Percentiles rank a stretch among this genome's conserved stretches.
Evolutionary conservation across 305 asterid genomes (phyloP).

Genomic region (Fraxinus sp.): DNA sequence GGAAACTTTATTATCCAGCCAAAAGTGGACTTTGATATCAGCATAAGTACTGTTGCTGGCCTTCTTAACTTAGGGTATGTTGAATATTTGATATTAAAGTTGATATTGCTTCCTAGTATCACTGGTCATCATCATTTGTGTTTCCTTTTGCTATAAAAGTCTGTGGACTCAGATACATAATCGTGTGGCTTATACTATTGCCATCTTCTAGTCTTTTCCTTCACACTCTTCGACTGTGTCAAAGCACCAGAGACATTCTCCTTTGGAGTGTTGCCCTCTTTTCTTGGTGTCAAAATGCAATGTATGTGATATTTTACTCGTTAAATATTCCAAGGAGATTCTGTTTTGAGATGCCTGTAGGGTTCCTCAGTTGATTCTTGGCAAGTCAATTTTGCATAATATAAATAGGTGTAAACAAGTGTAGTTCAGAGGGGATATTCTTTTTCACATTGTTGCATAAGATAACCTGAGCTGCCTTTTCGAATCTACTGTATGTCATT

Average conservation of each 20-base stretch:
- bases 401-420: neutral
- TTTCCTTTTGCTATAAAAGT: neutral
- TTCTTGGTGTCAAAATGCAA: neutral
- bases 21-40: slow-evolving; percentile 97
- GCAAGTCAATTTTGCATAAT: neutral
- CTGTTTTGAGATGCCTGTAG: neutral
- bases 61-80: slow-evolving; percentile 97
- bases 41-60: slow-evolving; percentile 96
- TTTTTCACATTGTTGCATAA: neutral
- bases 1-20: slow-evolving; percentile 95
- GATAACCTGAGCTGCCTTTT: neutral
- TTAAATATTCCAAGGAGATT: neutral
- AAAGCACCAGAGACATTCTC: neutral
- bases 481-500: neutral
- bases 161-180: neutral
- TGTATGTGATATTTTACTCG: neutral
- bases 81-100: slow-evolving; percentile 15
- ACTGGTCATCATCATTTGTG: neutral
- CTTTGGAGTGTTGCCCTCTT: neutral
- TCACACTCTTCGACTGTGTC: neutral
- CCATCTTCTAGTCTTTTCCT: neutral
- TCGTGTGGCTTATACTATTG: neutral
- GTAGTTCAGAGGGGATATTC: neutral
- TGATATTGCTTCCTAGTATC: slow-evolving; percentile 8
- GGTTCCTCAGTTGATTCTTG: neutral